Evolutionary conservation across 257 asterid genomes (phyloP).

Genomic region (Hygrophila difformis): DNA sequence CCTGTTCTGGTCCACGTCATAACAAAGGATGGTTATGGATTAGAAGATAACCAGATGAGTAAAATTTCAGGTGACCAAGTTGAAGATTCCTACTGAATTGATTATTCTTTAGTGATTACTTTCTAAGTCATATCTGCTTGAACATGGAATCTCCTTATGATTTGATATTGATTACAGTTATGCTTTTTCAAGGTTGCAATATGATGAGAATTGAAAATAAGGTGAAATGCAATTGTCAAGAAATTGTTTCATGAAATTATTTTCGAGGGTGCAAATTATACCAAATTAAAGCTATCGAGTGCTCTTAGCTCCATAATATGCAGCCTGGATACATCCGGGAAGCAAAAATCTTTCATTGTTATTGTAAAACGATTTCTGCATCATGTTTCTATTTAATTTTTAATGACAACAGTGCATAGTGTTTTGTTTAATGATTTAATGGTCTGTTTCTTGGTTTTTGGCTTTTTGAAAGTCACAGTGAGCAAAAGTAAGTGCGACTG

Average conservation of each 20-base stretch:
- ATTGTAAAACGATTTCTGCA: too few species aligned
- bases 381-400: too few species aligned
- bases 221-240: neutral
- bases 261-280: neutral
- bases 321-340: neutral
- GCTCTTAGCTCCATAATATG: neutral
- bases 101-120: neutral
- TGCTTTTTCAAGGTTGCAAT: neutral
- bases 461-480: too few species aligned
- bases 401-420: too few species aligned
- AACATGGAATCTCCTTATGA: neutral
- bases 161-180: neutral
- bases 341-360: too few species aligned
- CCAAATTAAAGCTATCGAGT: neutral
- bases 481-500: too few species aligned
- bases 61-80: constrained; percentile 18
- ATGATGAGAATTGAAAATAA: neutral
- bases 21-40: constrained; percentile 42
- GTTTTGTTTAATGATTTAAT: too few species aligned
- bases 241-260: neutral
- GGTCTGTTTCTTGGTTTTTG: too few species aligned
- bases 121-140: neutral
- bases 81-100: constrained; percentile 31
- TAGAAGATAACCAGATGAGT: constrained; percentile 22
- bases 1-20: constrained; percentile 86